Evolutionary conservation across 2,329 filamentous ascomycete species (phyloP), one percentile per base, ranked within the genome.

Genomic region (Botrytis paeoniae): DNA sequence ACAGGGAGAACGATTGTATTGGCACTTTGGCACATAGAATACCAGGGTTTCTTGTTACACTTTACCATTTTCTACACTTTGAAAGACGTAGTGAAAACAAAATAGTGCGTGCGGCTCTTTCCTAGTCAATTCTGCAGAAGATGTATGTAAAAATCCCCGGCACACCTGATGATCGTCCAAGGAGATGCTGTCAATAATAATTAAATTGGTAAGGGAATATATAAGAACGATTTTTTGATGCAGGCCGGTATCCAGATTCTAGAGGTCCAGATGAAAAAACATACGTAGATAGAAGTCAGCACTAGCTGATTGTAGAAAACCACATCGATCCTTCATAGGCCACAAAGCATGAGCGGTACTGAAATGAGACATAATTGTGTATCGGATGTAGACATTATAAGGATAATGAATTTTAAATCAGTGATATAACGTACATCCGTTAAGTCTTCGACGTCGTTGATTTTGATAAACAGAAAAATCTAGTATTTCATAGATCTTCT

Each of bases 21-120:
- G 43, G 63, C 43, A 51, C 29, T 39, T 32, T 66, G 22, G 45
- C 63, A 51, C 63, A 66, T 66, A 45, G 63, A 37, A 66, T n/a
- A 8, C 63, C 14, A 29, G 32, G 45, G 8, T 29, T 9, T n/a
- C 18, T 54, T 16, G 48, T 54, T 48, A 51, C 32, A 54, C 32
- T 35, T 39, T 54, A 45, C 32, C 45, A 39, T 54, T 29, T 20
- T 51, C n/a, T 66, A 45, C 16, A 39, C 32, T 10, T 12, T 25
- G 25, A n/a, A 39, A 16, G n/a, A 25, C 25, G 32, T 39, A 66
- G 32, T 9, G 64, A 43, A 20, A 12, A n/a, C 16, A 54, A 29
- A 43, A 22, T 39, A 16, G 22, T 39, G 62, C n/a, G 39, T 65
- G 62, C 62, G 18, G 41, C 62, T 66, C 45, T 66, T 66, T 16